Evolutionary conservation across 1,284 basidiomycete genomes (phyloP).

Genomic region (Ganoderma multipileum): DNA sequence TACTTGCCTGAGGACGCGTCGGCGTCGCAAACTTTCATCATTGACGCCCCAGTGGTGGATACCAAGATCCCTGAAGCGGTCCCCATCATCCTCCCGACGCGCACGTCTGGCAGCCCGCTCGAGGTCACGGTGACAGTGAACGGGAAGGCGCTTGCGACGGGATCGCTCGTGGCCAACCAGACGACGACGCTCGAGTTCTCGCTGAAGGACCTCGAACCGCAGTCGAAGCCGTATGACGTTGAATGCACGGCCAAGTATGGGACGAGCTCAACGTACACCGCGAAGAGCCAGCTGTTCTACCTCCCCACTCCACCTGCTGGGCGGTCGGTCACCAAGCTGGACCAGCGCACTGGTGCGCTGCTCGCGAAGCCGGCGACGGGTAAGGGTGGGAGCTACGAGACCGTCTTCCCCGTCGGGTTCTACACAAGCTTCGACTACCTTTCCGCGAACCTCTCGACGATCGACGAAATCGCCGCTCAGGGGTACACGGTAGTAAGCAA

Average conservation of each 20-base stretch:
- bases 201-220: constrained; percentile 51
- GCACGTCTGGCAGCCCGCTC: constrained; percentile 37
- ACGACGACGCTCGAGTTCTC: constrained; percentile 60
- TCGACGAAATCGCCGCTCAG: constrained; percentile 63
- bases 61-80: constrained; percentile 53
- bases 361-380: constrained; percentile 62
- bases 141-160: constrained; percentile 47
- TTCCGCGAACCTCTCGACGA: constrained; percentile 57
- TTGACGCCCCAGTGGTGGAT: constrained; percentile 65
- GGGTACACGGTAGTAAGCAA: constrained; percentile 47
- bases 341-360: constrained; percentile 70
- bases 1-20: constrained; percentile 63
- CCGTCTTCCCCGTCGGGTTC: constrained; percentile 76
- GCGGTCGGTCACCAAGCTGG: constrained; percentile 70
- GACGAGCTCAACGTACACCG: constrained; percentile 53
- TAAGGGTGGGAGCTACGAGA: constrained; percentile 56
- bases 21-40: constrained; percentile 51
- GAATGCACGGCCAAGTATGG: constrained; percentile 54
- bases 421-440: constrained; percentile 76
- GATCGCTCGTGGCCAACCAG: constrained; percentile 58
- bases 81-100: constrained; percentile 49
- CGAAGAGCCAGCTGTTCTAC: constrained; percentile 54
- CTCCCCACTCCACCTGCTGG: constrained; percentile 58
- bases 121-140: constrained; percentile 51
- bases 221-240: constrained; percentile 53